Conservation (phyloP, 805 yeast genomes). For the Henningerozyma blattae region DNA sequence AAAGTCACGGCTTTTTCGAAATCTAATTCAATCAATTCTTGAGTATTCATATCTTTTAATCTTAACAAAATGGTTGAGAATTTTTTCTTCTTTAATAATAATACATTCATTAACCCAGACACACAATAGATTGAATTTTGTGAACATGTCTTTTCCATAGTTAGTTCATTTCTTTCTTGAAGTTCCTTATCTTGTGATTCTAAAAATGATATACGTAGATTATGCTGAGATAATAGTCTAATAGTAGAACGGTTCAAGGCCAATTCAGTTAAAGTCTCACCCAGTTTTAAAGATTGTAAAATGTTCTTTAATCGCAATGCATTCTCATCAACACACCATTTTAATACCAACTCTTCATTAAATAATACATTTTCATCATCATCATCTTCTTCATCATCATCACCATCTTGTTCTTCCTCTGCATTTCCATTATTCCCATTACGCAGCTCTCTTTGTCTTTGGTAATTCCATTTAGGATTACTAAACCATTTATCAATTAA, state of each 20-base stretch:
- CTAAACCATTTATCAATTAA: constrained; percentile 8
- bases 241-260: constrained; percentile 8
- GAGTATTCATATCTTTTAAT: constrained; percentile 5
- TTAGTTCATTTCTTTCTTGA: neutral
- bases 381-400: neutral
- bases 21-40: constrained; percentile 1
- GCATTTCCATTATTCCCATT: neutral
- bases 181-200: neutral
- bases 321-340: constrained; percentile 22
- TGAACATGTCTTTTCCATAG: too few relatives aligned
- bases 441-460: too few relatives aligned
- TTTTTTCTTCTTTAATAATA: constrained; percentile 12
- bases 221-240: constrained; percentile 6
- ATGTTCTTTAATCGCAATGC: constrained; percentile 12
- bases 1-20: constrained; percentile 8
- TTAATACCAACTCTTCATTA: constrained; percentile 2
- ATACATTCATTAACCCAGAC: constrained; percentile 9
- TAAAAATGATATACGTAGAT: neutral
- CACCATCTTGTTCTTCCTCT: neutral
- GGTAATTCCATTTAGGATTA: neutral
- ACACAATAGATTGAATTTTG: neutral
- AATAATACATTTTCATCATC: neutral
- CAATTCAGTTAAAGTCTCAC: constrained; percentile 15
- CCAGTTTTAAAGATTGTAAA: constrained; percentile 15
- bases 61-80: constrained; percentile 11